These are phyloP conservation scores for Cutaneotrichosporon sp. DNA, from an alignment of 1,284 basidiomycete species.

Conservation along the genomic window DNA sequence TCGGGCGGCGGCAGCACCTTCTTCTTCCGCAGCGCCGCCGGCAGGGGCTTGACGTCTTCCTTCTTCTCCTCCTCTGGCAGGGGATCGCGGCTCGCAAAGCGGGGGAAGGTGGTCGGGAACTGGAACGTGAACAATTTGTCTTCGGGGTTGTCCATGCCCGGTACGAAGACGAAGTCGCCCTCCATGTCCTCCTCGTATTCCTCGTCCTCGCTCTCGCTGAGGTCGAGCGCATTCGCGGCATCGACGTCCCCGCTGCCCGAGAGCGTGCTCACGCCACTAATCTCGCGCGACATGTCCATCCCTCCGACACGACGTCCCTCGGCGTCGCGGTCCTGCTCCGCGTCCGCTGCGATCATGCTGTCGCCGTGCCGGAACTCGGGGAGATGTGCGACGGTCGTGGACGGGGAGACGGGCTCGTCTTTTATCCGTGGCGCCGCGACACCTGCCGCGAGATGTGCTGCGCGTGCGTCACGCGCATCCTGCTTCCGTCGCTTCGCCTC, in stretches of 20 bases:
- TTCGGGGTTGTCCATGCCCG: conserved; percentile 57
- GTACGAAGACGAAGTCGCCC: conserved; percentile 66
- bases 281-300: conserved; percentile 24
- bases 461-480: conserved; percentile 26
- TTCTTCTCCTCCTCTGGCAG: conserved; percentile 11
- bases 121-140: conserved; percentile 82
- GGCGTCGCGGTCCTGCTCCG: conserved; percentile 43
- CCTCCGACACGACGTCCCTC: conserved; percentile 28
- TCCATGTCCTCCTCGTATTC: conserved; percentile 81
- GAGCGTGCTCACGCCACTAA: conserved; percentile 49
- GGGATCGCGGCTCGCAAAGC: conserved; percentile 57
- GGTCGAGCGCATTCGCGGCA: conserved; percentile 69
- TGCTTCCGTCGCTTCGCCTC: conserved; percentile 25
- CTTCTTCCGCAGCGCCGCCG: conserved; percentile 30
- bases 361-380: conserved; percentile 36
- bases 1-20: conserved; percentile 58
- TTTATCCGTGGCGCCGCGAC: conserved; percentile 32
- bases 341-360: conserved; percentile 41
- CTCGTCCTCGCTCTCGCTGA: conserved; percentile 81
- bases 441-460: not conserved
- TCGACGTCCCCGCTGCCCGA: conserved; percentile 55
- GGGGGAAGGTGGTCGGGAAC: conserved; percentile 85
- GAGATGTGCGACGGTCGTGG: not conserved
- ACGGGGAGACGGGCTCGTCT: conserved; percentile 42
- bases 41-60: conserved; percentile 37